phyloP scores from a whole-genome alignment of 768 basidiomycete species.

The Cyclocybe aegerita region DNA sequence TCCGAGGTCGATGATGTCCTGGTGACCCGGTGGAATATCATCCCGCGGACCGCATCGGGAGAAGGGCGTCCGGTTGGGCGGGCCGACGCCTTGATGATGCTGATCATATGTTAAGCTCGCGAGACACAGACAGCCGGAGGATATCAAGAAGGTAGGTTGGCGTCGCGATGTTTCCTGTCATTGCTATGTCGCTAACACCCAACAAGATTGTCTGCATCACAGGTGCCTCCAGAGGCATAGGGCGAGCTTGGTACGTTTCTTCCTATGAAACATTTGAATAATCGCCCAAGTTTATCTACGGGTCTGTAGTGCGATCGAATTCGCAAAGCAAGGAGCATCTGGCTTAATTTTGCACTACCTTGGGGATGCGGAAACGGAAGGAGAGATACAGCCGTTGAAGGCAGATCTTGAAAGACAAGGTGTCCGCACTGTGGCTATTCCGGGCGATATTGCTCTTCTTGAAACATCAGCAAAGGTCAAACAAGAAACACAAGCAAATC shows the following conservation, averaged over 20 bases:
- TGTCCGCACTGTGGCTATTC: slow-evolving; percentile 44
- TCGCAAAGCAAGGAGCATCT: slow-evolving; percentile 61
- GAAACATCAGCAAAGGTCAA: slow-evolving; percentile 55
- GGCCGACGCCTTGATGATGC: not conserved
- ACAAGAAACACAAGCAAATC: not conserved
- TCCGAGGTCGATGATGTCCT: slow-evolving; percentile 8
- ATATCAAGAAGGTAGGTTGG: not conserved
- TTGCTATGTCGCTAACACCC: slow-evolving; percentile 40
- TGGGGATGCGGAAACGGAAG: slow-evolving; percentile 54
- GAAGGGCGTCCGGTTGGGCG: not conserved
- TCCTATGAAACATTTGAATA: not conserved
- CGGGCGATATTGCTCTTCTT: slow-evolving; percentile 65
- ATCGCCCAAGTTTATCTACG: not conserved
- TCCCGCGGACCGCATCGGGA: slow-evolving; percentile 3
- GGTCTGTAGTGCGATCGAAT: slow-evolving; percentile 49
- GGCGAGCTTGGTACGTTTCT: slow-evolving; percentile 51
- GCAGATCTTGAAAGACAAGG: slow-evolving; percentile 42
- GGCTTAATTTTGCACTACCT: slow-evolving; percentile 68
- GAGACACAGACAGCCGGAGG: not conserved
- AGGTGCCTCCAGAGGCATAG: slow-evolving; percentile 74
- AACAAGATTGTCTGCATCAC: slow-evolving; percentile 71
- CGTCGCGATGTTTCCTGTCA: not conserved
- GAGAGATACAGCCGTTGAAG: slow-evolving; percentile 46
- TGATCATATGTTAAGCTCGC: not conserved
- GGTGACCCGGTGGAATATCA: slow-evolving; percentile 13